phyloP scores from a whole-genome alignment of 2,329 filamentous ascomycete genomes.

The Sporothrix sp. region DNA sequence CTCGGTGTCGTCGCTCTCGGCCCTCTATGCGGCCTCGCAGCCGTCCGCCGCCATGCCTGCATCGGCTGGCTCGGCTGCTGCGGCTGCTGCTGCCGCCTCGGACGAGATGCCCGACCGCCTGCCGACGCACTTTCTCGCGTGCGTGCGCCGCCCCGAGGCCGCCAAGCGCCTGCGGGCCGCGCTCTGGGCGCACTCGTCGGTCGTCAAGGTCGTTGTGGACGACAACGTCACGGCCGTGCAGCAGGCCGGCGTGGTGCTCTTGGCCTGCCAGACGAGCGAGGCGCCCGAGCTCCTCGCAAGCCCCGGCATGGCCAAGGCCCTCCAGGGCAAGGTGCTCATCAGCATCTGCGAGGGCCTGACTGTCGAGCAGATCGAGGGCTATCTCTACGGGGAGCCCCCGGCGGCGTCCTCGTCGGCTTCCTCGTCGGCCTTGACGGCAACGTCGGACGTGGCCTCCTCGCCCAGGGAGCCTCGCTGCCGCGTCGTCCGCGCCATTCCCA shows the following conservation, averaged over 20 bases:
- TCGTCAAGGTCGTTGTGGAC: conserved; percentile 58
- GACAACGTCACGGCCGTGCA: conserved; percentile 60
- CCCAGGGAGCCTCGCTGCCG: conserved; percentile 41
- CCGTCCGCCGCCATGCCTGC: background rate
- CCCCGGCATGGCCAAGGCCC: conserved; percentile 56
- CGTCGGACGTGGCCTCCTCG: background rate
- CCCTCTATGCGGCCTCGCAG: conserved; percentile 3
- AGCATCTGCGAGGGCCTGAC: conserved; percentile 73
- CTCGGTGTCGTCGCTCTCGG: conserved; percentile 8
- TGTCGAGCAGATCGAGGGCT: conserved; percentile 54
- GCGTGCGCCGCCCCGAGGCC: conserved; percentile 60
- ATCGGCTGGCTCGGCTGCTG: conserved; percentile 29
- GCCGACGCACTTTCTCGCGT: conserved; percentile 70
- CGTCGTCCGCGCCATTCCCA: conserved; percentile 74
- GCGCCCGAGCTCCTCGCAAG: conserved; percentile 57
- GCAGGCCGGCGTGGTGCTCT: conserved; percentile 62
- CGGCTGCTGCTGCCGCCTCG: conserved; percentile 31
- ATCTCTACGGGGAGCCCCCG: conserved; percentile 49
- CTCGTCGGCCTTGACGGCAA: background rate
- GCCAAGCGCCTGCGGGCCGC: conserved; percentile 58
- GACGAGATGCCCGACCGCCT: conserved; percentile 45
- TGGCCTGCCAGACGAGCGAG: conserved; percentile 74
- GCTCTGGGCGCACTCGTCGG: conserved; percentile 51
- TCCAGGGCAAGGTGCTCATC: conserved; percentile 71
- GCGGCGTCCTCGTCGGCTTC: background rate